phyloP scores from a whole-genome alignment of 2,329 filamentous ascomycete species.

The Cordyceps sp. region DNA sequence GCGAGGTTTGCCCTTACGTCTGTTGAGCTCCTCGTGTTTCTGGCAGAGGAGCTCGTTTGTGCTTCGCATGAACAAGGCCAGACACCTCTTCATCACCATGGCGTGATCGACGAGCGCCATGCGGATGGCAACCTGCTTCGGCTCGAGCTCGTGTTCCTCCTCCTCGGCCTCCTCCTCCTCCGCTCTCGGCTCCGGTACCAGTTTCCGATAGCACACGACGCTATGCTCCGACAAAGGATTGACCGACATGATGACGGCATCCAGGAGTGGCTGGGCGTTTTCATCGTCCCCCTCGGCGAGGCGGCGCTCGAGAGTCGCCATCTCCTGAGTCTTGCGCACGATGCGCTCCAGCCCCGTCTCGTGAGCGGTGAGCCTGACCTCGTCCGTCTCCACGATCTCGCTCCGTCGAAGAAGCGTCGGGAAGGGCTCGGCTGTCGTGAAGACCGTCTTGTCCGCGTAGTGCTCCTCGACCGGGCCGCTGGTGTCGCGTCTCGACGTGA shows the following conservation, averaged over 20 bases:
- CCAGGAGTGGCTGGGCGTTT: constrained; percentile 50
- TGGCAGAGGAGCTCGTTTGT: constrained; percentile 39
- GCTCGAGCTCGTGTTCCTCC: constrained; percentile 29
- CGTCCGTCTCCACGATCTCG: constrained; percentile 58
- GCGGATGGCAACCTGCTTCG: constrained; percentile 63
- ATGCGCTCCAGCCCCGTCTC: constrained; percentile 87
- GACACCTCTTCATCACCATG: constrained; percentile 68
- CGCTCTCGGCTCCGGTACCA: constrained; percentile 39
- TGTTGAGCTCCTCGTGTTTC: constrained; percentile 41
- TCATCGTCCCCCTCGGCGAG: constrained; percentile 57
- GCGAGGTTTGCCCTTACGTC: constrained; percentile 33
- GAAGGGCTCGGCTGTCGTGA: constrained; percentile 70
- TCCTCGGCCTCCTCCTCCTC: constrained; percentile 23
- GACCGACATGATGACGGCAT: constrained; percentile 62
- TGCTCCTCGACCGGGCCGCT: constrained; percentile 55
- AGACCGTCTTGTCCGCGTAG: constrained; percentile 69
- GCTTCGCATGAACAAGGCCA: constrained; percentile 51
- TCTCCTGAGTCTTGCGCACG: constrained; percentile 76
- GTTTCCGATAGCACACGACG: constrained; percentile 58
- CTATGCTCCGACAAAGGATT: constrained; percentile 60
- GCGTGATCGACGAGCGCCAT: constrained; percentile 82
- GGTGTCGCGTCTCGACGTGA: constrained; percentile 55
- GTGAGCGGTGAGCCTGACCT: constrained; percentile 52
- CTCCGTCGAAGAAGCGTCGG: constrained; percentile 81
- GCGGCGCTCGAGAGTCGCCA: constrained; percentile 59